Evolutionary conservation across 352 stramenopile genomes (phyloP).

Genomic region (Paralagenidium karlingii): DNA sequence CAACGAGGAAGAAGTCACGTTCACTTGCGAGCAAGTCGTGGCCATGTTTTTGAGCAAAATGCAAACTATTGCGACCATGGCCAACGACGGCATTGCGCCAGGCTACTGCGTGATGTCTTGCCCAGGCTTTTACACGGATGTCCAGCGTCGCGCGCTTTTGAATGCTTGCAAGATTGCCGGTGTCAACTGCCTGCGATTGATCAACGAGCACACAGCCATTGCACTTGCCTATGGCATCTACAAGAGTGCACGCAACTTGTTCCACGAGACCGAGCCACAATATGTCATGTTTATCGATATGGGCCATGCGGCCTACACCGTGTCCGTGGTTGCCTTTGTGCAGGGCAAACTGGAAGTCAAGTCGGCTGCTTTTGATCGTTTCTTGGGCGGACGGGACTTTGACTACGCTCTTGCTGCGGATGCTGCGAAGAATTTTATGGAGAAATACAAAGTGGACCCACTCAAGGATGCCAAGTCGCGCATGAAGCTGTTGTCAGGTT

Average conservation of each 20-base stretch:
- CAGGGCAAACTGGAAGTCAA: slow-evolving; percentile 95
- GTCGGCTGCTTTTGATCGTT: slow-evolving; percentile 87
- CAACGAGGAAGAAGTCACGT: slow-evolving; percentile 81
- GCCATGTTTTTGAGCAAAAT: slow-evolving; percentile 98
- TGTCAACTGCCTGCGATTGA: slow-evolving; percentile 93
- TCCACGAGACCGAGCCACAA: slow-evolving; percentile 87
- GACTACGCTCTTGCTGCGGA: slow-evolving; percentile 92
- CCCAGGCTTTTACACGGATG: slow-evolving; percentile 96
- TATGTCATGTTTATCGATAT: slow-evolving; percentile 99
- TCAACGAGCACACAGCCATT: slow-evolving; percentile 97
- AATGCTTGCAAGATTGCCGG: slow-evolving; percentile 89
- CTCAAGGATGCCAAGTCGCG: slow-evolving; percentile 87
- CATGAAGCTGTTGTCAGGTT: slow-evolving; percentile 95
- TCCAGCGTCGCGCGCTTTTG: slow-evolving; percentile 92
- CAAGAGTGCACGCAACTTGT: slow-evolving; percentile 91
- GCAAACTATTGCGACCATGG: slow-evolving; percentile 86
- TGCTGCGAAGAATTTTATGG: slow-evolving; percentile 91
- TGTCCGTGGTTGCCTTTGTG: slow-evolving; percentile 88
- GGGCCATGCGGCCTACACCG: slow-evolving; percentile 89
- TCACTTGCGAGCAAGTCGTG: slow-evolving; percentile 93
- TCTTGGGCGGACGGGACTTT: slow-evolving; percentile 95
- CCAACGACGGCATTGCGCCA: slow-evolving; percentile 82
- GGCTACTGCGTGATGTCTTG: slow-evolving; percentile 92
- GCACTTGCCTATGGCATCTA: slow-evolving; percentile 94
- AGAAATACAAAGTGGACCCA: slow-evolving; percentile 93